Evolutionary conservation across 116 monocot species (phyloP).

Genomic region (Cymodocea nodosa): DNA sequence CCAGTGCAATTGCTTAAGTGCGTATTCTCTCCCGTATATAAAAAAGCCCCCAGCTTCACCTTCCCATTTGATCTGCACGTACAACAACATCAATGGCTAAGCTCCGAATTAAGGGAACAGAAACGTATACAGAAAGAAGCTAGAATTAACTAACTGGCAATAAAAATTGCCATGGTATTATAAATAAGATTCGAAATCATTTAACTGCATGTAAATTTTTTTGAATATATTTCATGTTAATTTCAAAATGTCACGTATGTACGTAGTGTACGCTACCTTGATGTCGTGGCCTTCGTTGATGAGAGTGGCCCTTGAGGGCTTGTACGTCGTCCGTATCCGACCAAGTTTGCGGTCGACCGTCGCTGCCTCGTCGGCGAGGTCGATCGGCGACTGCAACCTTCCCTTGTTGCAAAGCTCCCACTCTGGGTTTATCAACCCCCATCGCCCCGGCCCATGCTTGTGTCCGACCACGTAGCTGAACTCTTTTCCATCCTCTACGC

Average conservation of each 20-base stretch:
- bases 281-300: slow-evolving; percentile 53
- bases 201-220: too few species aligned
- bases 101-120: too few species aligned
- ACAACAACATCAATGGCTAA: not conserved
- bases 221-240: too few species aligned
- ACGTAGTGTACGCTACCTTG: too few species aligned
- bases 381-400: slow-evolving; percentile 17
- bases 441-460: slow-evolving; percentile 9
- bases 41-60: slow-evolving; percentile 28
- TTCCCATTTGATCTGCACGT: slow-evolving; percentile 12
- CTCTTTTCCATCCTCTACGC: too few species aligned
- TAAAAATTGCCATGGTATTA: too few species aligned
- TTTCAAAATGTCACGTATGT: too few species aligned
- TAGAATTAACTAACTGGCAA: too few species aligned
- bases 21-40: slow-evolving; percentile 23
- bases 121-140: too few species aligned
- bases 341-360: slow-evolving; percentile 14
- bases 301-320: slow-evolving; percentile 23
- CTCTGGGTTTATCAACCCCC: slow-evolving; percentile 12
- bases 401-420: too few species aligned
- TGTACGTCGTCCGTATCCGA: slow-evolving; percentile 16
- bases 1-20: slow-evolving; percentile 40
- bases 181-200: too few species aligned
- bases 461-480: not conserved
- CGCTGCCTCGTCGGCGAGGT: slow-evolving; percentile 29